Evolutionary conservation across 2,329 filamentous ascomycete genomes (phyloP).

Genomic region (Scytalidium lignicola): DNA sequence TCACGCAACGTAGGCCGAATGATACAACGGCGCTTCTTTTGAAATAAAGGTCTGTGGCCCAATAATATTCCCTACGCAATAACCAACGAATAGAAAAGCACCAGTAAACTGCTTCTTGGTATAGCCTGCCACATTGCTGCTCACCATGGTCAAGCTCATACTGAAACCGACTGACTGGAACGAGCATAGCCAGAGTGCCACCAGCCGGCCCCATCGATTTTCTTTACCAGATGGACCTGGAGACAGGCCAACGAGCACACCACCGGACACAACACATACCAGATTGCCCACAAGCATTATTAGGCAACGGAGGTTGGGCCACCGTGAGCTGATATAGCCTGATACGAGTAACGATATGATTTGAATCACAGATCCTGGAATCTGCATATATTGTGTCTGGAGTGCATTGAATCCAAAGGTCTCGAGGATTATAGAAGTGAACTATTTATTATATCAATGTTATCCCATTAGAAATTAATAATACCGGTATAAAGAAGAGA

Average conservation of each 20-base stretch:
- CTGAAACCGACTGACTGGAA: slow-evolving; percentile 46
- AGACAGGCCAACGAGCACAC: slow-evolving; percentile 44
- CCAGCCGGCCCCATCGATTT: slow-evolving; percentile 50
- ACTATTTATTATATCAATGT: slow-evolving; percentile 20
- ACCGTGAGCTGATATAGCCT: slow-evolving; percentile 43
- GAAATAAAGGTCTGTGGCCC: slow-evolving; percentile 26
- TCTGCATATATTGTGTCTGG: slow-evolving; percentile 50
- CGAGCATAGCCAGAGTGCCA: slow-evolving; percentile 49
- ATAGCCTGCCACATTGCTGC: slow-evolving; percentile 45
- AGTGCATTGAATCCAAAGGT: slow-evolving; percentile 31
- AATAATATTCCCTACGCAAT: slow-evolving; percentile 46
- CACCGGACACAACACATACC: slow-evolving; percentile 46
- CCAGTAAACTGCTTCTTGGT: slow-evolving; percentile 47
- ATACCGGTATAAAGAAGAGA: too few species aligned
- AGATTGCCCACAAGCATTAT: slow-evolving; percentile 49
- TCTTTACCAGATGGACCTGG: slow-evolving; percentile 14
- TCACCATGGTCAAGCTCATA: slow-evolving; percentile 45
- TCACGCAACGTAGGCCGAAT: not conserved
- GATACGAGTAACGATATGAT: slow-evolving; percentile 45
- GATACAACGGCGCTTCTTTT: slow-evolving; percentile 13
- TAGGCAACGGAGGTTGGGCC: slow-evolving; percentile 38
- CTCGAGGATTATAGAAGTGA: slow-evolving; percentile 28
- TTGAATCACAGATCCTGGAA: slow-evolving; percentile 51
- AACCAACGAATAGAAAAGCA: slow-evolving; percentile 43
- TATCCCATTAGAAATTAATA: slow-evolving; percentile 24